These are phyloP conservation scores for Hordeum pubiflorum DNA, from an alignment of 202 grass and related monocot species.

Conservation along the genomic window DNA sequence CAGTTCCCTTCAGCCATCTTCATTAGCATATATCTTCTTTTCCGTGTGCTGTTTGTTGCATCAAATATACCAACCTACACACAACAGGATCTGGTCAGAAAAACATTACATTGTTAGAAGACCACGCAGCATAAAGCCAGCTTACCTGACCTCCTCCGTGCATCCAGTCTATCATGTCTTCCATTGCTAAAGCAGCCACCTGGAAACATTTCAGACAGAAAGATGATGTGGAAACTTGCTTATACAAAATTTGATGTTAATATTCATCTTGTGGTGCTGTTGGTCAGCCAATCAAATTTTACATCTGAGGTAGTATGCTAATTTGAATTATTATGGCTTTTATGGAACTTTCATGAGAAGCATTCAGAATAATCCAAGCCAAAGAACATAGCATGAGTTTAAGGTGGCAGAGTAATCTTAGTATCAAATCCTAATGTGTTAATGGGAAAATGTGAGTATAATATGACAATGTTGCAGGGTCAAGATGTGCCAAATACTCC, in stretches of 20 bases:
- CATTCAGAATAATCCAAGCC: no score
- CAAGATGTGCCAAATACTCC: background rate
- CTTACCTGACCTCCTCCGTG: slow-evolving; percentile 86
- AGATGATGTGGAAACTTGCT: slow-evolving; percentile 13
- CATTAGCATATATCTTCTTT: slow-evolving; percentile 86
- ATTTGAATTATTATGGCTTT: background rate
- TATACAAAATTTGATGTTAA: slow-evolving; percentile 21
- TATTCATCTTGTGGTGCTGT: background rate
- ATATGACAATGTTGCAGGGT: no score
- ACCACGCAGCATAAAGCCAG: slow-evolving; percentile 9
- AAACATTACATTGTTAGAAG: slow-evolving; percentile 29
- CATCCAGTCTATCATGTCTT: slow-evolving; percentile 99
- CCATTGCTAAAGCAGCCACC: slow-evolving; percentile 98
- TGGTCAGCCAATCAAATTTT: slow-evolving; percentile 8
- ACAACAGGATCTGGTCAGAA: slow-evolving; percentile 26
- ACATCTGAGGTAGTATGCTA: slow-evolving; percentile 8
- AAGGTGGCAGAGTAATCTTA: no score
- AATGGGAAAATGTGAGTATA: no score
- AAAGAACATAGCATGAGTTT: no score
- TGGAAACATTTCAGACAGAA: slow-evolving; percentile 26
- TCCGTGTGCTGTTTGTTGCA: slow-evolving; percentile 90
- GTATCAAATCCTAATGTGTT: no score
- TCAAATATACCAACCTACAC: slow-evolving; percentile 96
- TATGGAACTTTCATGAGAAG: background rate
- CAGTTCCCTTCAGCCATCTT: slow-evolving; percentile 97